These are phyloP conservation scores for Starmerella geochares DNA, from an alignment of 805 yeast genomes.

Conservation along the genomic window DNA sequence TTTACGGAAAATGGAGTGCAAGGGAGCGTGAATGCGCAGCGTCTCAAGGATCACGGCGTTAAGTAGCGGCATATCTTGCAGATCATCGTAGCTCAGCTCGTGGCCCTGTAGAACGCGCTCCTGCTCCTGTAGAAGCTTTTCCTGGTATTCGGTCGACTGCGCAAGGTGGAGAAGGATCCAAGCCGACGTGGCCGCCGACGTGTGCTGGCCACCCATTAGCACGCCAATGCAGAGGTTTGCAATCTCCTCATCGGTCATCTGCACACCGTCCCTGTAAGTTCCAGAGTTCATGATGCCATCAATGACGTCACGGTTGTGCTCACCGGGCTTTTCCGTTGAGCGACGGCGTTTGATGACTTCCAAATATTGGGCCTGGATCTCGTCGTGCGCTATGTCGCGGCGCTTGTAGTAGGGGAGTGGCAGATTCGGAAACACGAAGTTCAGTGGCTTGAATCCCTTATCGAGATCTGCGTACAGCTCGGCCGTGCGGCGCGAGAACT, in stretches of 20 bases:
- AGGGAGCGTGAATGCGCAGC: slow-evolving; percentile 88
- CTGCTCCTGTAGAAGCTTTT: slow-evolving; percentile 69
- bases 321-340: slow-evolving; percentile 42
- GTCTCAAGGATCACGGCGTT: slow-evolving; percentile 86
- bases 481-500: slow-evolving; percentile 75
- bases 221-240: slow-evolving; percentile 90
- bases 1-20: slow-evolving; percentile 91
- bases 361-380: slow-evolving; percentile 72
- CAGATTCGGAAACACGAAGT: slow-evolving; percentile 88
- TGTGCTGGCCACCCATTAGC: slow-evolving; percentile 98
- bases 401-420: slow-evolving; percentile 77
- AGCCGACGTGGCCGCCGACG: slow-evolving; percentile 90
- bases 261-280: slow-evolving; percentile 84
- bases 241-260: slow-evolving; percentile 91
- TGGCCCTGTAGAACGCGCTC: slow-evolving; percentile 39
- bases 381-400: slow-evolving; percentile 81
- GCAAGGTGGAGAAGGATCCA: slow-evolving; percentile 91
- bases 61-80: slow-evolving; percentile 69
- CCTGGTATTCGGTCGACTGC: slow-evolving; percentile 75
- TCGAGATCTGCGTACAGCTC: slow-evolving; percentile 80
- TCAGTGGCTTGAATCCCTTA: slow-evolving; percentile 91
- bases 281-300: slow-evolving; percentile 75
- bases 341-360: slow-evolving; percentile 68
- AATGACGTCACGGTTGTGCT: slow-evolving; percentile 77
- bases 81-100: slow-evolving; percentile 61